Evolutionary conservation across 441 rosid genomes (phyloP).

Genomic region (Pelargonium australe): DNA sequence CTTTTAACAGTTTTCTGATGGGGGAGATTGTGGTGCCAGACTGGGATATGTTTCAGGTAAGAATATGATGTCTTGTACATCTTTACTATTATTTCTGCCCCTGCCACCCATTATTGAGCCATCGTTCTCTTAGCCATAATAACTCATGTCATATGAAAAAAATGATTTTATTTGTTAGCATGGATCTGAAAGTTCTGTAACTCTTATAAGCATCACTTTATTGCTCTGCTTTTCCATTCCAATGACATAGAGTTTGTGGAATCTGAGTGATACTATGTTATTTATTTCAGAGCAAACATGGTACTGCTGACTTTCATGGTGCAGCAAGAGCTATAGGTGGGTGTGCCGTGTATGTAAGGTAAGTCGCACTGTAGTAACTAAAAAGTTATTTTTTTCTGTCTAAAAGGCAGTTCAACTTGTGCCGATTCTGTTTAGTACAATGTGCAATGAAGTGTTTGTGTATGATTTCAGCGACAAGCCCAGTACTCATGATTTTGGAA

Average conservation of each 20-base stretch:
- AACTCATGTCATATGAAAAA: background rate
- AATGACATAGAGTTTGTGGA: background rate
- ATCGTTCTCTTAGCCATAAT: background rate
- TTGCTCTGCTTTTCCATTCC: background rate
- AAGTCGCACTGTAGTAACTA: conserved; percentile 8
- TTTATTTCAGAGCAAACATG: conserved; percentile 51
- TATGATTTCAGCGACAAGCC: conserved; percentile 55
- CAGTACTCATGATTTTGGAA: conserved; percentile 55
- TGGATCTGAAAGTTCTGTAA: background rate
- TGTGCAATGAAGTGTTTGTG: background rate
- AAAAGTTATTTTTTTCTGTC: background rate
- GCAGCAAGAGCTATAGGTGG: conserved; percentile 72
- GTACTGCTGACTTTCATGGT: conserved; percentile 53
- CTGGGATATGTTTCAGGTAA: conserved; percentile 80
- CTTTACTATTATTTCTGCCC: conserved; percentile 7
- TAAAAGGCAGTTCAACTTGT: background rate
- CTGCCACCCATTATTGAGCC: conserved; percentile 7
- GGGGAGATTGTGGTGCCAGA: conserved; percentile 69
- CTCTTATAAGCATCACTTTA: background rate
- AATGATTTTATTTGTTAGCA: background rate
- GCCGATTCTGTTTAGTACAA: background rate
- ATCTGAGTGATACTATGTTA: conserved; percentile 2
- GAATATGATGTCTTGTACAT: conserved; percentile 6
- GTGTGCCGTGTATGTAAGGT: conserved; percentile 69
- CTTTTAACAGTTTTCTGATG: conserved; percentile 59